Evolutionary conservation across 2,329 filamentous ascomycete genomes (phyloP), one percentile per base, ranked within the genome.

Genomic region (Colletotrichum melonis): DNA sequence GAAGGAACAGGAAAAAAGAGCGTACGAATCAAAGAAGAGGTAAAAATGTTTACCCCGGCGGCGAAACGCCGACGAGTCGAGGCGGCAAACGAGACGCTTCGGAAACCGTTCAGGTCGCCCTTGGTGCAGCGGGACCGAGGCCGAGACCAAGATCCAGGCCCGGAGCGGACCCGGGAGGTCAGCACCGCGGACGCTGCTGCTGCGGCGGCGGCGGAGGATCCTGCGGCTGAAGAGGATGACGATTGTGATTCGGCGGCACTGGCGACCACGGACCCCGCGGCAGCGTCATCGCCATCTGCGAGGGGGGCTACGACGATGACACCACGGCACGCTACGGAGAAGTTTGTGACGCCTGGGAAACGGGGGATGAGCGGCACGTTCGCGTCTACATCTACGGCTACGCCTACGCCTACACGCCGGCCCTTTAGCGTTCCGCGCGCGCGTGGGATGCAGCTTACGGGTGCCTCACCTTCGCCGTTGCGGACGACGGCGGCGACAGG

Each of bases 61-160:
- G 63, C 75, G 7, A 76, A 76, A 30, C 67, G 73, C 26, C 74
- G 73, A 46, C 73, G 75, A 7, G 46, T 74, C 60, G 70, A 76
- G 22, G 30, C 38, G 35, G 75, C 75, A 32, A 75, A 66, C 67
- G 62, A 75, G 46, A 71, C 73, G 12, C 67, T 76, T 11, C 73
- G 73, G 16, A 69, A 75, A 56, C 75, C 75, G 12, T 76, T 76
- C 52, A 73, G 68, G 11, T 76, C 75, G 24, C 75, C 75, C 14
- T 14, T 75, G 42, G 62, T 63, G 56, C 58, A 66, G 28, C 58
- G 69, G 28, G 62, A 66, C 66, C 52, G 54, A 12, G 55, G 38
- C 66, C 52, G 38, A 12, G 55, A 30, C 22, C 22, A 16, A 46
- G 38, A 19, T 6, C 19, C 42, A n/a, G 42, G 19, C 42, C 42